Evolutionary conservation across 768 basidiomycete genomes (phyloP).

Genomic region (Leucocoprinus leucothites): DNA sequence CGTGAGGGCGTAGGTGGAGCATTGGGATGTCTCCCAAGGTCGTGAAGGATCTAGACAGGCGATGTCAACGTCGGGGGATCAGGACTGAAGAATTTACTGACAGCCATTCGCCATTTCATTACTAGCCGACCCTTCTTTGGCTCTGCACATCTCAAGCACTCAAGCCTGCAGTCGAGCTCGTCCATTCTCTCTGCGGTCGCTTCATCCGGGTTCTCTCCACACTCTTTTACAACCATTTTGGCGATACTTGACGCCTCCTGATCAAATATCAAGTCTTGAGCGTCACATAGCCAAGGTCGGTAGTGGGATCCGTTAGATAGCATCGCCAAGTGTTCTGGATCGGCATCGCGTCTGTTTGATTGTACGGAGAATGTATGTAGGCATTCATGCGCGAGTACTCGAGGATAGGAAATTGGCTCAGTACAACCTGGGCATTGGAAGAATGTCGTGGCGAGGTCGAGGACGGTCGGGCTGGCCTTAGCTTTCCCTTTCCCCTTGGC

Average conservation of each 20-base stretch:
- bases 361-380: constrained; percentile 5
- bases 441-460: constrained; percentile 28
- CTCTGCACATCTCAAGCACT: constrained; percentile 25
- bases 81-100: too few species aligned
- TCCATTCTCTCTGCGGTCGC: constrained; percentile 22
- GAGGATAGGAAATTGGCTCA: constrained; percentile 29
- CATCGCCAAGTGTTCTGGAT: constrained; percentile 5
- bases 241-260: constrained; percentile 24
- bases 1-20: not conserved
- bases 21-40: constrained; percentile 22
- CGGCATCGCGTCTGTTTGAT: not conserved
- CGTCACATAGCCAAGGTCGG: constrained; percentile 22
- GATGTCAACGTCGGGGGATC: not conserved
- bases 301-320: not conserved
- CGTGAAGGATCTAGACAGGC: constrained; percentile 23
- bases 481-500: not conserved
- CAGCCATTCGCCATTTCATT: constrained; percentile 32
- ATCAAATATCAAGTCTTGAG: constrained; percentile 22
- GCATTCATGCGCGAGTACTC: constrained; percentile 27
- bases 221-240: constrained; percentile 20
- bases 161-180: constrained; percentile 21
- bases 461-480: not conserved
- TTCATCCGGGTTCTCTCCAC: constrained; percentile 25
- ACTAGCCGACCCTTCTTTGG: constrained; percentile 16
- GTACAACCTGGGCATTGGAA: constrained; percentile 29